Base-by-base conservation (phyloP, 192 early-diverging fungal species). In the Funneliformis geosporum region DNA sequence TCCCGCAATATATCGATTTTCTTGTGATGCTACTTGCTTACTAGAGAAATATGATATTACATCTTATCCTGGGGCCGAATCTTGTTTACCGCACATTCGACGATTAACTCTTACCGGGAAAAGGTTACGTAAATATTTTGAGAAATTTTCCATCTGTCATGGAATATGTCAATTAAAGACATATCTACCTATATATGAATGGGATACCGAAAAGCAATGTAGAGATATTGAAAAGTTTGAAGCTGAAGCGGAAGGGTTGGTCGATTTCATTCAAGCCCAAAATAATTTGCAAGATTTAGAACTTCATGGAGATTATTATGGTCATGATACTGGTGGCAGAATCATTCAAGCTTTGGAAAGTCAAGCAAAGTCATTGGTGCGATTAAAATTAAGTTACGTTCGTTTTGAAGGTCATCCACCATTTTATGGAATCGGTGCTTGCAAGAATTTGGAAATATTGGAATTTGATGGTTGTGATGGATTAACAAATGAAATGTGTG, bases 401-500 rank as follows among this genome's bases (percentile, higher is more conserved):
- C 28, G 67, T 21, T 69, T 69, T 69, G 67, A 69, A 42, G 67
- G 67, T 43, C 67, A 69, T 21, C 67, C 67, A 40, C 67, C 67
- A 69, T 69, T 69, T 21, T 69, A 40, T n/a, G 67, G 67, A 21
- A 69, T 69, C 9, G 67, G 67, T 12, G 40, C 67, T 8, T 69
- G 67, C 21, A 69, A 69, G 8, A 42, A 42, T 69, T 42, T 69
- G 33, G 67, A 69, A 69, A 42, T 69, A 39, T 69, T 69, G n/a
- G 67, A 42, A 44, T 69, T 69, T 69, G 67, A 69, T 69, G 67
- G 67, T 44, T 69, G 67, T n/a, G 67, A 69, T 69, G 67, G 67
- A 69, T 69, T 69, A 10, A 69, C 67, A 21, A 69, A 6, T n/a
- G 67, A 69, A 8, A 69, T 69, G 67, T 69, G 67, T 4, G 39